Evolutionary conservation across 257 asterid species (phyloP).

Genomic region (Solanum stenotomum): DNA sequence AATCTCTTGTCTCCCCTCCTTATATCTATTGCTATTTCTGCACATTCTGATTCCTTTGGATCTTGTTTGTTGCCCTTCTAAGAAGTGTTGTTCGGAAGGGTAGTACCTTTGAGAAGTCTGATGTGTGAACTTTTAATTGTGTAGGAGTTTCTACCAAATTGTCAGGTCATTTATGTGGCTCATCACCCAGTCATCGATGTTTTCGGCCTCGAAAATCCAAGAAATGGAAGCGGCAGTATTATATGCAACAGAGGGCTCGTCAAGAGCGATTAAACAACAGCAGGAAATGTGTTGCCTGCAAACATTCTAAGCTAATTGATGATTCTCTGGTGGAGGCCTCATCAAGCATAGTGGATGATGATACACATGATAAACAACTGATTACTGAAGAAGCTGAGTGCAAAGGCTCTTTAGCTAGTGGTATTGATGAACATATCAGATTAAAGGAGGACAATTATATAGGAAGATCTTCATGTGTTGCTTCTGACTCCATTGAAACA

Average conservation of each 20-base stretch:
- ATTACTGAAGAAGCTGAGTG: constrained; percentile 20
- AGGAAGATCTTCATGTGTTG: constrained; percentile 44
- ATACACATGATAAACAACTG: constrained; percentile 25
- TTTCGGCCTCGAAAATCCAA: constrained; percentile 56
- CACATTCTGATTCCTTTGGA: background rate
- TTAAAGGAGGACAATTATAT: constrained; percentile 12
- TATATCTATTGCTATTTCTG: background rate
- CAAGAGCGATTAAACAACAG: constrained; percentile 53
- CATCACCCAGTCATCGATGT: constrained; percentile 43
- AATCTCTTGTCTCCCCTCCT: background rate
- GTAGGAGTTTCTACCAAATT: constrained; percentile 42
- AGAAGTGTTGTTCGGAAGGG: background rate
- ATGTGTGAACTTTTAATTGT: constrained; percentile 4
- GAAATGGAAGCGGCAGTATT: constrained; percentile 70
- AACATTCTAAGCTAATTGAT: constrained; percentile 24
- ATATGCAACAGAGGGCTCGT: constrained; percentile 60
- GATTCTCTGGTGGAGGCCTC: constrained; percentile 18
- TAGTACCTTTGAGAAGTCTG: background rate
- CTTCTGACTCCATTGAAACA: constrained; percentile 19
- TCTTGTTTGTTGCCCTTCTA: background rate
- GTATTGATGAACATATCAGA: constrained; percentile 16
- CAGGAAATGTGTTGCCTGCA: constrained; percentile 55
- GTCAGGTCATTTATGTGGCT: constrained; percentile 34
- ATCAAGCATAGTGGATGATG: constrained; percentile 25
- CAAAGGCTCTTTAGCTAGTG: background rate